phyloP scores from a whole-genome alignment of 2,329 filamentous ascomycete genomes.

The Trichoderma semiorbis region DNA sequence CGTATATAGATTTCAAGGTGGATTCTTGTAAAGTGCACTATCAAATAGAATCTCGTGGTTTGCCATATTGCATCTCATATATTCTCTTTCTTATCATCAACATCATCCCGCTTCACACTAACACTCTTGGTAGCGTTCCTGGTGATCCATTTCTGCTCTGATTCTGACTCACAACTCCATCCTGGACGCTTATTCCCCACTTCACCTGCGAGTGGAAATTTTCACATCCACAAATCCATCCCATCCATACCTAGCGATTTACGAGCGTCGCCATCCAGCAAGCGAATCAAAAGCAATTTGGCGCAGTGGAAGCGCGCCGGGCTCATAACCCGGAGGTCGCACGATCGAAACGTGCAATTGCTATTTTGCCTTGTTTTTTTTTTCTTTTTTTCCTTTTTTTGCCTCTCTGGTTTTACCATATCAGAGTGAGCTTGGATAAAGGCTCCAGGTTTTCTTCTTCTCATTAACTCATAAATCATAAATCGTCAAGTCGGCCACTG shows the following conservation, averaged over 20 bases:
- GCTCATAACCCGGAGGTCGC: slow-evolving; percentile 30
- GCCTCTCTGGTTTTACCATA: neutral
- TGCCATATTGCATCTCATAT: neutral
- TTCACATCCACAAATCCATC: neutral
- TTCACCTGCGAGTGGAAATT: neutral
- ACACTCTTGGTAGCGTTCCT: neutral
- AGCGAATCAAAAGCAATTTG: slow-evolving; percentile 26
- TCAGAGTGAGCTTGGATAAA: neutral
- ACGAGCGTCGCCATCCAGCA: neutral
- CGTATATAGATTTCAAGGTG: neutral
- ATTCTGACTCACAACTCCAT: neutral
- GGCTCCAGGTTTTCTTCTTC: neutral
- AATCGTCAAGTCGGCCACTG: neutral
- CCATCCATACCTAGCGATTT: neutral
- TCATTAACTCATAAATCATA: neutral
- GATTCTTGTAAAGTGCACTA: neutral
- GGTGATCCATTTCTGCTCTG: neutral
- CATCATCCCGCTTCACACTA: neutral
- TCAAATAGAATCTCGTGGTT: neutral
- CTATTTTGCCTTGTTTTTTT: neutral
- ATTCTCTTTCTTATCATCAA: neutral
- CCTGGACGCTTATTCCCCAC: slow-evolving; percentile 1
- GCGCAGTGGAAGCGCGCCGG: slow-evolving; percentile 30
- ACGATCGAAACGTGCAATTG: slow-evolving; percentile 28
- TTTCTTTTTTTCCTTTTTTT: neutral